Conservation (phyloP, 2,329 filamentous ascomycete species). For the Neophaeococcomyces mojaviensis region DNA sequence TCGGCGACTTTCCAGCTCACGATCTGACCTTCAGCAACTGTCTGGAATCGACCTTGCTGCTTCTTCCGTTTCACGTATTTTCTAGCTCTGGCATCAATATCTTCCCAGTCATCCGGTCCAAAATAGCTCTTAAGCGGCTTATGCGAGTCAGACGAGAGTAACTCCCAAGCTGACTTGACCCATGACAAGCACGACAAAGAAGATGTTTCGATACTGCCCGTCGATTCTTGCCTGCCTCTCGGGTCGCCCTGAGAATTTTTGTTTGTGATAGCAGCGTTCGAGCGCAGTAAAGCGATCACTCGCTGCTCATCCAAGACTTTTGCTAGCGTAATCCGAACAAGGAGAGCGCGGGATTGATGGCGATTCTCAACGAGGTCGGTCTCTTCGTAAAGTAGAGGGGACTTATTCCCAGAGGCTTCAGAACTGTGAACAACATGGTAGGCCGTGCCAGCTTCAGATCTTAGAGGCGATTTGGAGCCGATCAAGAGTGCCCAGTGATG, state of each 20-base stretch:
- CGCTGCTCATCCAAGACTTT: constrained; percentile 20
- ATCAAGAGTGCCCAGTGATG: constrained; percentile 21
- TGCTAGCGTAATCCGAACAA: constrained; percentile 18
- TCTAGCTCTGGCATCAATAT: constrained; percentile 19
- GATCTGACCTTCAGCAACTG: constrained; percentile 3
- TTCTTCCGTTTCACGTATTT: constrained; percentile 21
- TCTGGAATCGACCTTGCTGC: constrained; percentile 16
- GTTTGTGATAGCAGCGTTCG: constrained; percentile 3
- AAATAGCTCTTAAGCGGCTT: constrained; percentile 18
- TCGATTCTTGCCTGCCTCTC: not conserved
- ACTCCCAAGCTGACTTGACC: constrained; percentile 19
- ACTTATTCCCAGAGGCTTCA: constrained; percentile 4
- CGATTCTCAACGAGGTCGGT: constrained; percentile 15
- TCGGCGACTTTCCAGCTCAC: constrained; percentile 13
- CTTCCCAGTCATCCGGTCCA: constrained; percentile 17
- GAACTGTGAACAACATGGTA: constrained; percentile 19
- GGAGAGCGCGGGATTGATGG: constrained; percentile 11
- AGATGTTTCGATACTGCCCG: not conserved
- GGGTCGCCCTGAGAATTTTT: not conserved
- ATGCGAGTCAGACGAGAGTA: constrained; percentile 12
- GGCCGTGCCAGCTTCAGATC: constrained; percentile 15
- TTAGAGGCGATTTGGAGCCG: constrained; percentile 14
- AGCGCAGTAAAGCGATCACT: constrained; percentile 15
- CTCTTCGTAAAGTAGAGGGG: constrained; percentile 19
- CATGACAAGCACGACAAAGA: constrained; percentile 16